phyloP scores from a whole-genome alignment of 2,329 filamentous ascomycete genomes.

The Bipolaris cookei region DNA sequence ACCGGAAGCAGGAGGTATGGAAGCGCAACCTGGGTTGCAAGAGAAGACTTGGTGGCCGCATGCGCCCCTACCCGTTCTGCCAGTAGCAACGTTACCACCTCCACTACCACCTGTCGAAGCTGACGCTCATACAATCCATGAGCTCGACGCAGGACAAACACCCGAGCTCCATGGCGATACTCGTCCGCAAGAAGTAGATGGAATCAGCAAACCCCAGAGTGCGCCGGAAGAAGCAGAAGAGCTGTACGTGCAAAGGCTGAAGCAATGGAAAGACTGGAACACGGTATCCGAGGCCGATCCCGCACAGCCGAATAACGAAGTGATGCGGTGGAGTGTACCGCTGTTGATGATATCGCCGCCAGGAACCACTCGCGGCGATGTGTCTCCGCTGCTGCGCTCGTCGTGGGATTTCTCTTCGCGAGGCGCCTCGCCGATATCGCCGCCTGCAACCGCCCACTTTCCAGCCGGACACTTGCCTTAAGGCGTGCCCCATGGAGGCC shows the following conservation, averaged over 20 bases:
- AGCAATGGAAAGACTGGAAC: conserved; percentile 21
- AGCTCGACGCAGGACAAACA: conserved; percentile 28
- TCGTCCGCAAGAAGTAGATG: conserved; percentile 26
- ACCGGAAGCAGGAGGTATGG: conserved; percentile 6
- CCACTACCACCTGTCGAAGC: conserved; percentile 27
- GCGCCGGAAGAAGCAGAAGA: conserved; percentile 16
- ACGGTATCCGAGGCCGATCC: conserved; percentile 6
- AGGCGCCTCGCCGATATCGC: conserved; percentile 9
- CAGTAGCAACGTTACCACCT: neutral
- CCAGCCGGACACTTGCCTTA: conserved; percentile 5
- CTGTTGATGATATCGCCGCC: conserved; percentile 13
- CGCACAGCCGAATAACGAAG: neutral
- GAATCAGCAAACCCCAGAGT: conserved; percentile 3
- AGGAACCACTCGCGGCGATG: conserved; percentile 3
- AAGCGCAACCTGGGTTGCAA: conserved; percentile 19
- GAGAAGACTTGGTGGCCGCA: conserved; percentile 22
- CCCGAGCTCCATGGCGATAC: conserved; percentile 30
- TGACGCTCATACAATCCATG: conserved; percentile 29
- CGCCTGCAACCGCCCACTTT: conserved; percentile 17
- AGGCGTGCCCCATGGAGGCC: neutral
- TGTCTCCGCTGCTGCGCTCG: conserved; percentile 20
- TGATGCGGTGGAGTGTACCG: conserved; percentile 1
- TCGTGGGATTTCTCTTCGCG: conserved; percentile 5
- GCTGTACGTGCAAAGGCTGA: conserved; percentile 9
- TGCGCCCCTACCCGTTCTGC: neutral